Percentiles rank a stretch among this genome's conserved stretches.
Conservation (phyloP, 129 eudicot species). For the Glebionis coronaria region DNA sequence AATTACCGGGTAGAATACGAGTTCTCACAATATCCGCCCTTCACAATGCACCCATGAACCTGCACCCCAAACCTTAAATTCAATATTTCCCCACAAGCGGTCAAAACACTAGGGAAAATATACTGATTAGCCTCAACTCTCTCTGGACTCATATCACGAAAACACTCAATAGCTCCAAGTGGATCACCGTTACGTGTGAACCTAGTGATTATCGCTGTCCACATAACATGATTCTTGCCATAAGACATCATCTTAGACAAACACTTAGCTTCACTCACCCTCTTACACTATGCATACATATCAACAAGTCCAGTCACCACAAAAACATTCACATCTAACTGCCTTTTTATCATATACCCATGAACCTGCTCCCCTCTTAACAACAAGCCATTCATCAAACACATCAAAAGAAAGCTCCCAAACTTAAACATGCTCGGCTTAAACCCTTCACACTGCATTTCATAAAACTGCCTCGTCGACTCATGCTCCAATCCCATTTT, state of each 20-base stretch:
- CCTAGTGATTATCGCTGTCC: slow-evolving; percentile 86
- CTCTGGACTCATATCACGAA: slow-evolving; percentile 56
- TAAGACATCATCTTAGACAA: slow-evolving; percentile 39
- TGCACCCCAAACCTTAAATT: slow-evolving; percentile 49
- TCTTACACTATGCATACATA: slow-evolving; percentile 65
- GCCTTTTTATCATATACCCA: slow-evolving; percentile 48
- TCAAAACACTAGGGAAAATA: slow-evolving; percentile 65
- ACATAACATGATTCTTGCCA: slow-evolving; percentile 66
- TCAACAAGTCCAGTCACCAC: slow-evolving; percentile 74
- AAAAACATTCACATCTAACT: slow-evolving; percentile 46
- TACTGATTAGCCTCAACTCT: slow-evolving; percentile 71
- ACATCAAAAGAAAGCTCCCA: slow-evolving; percentile 64
- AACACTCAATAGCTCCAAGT: slow-evolving; percentile 53
- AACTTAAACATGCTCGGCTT: slow-evolving; percentile 64
- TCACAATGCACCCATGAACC: slow-evolving; percentile 65
- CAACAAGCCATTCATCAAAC: slow-evolving; percentile 52
- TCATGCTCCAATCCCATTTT: slow-evolving; percentile 48
- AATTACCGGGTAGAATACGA: too few species aligned
- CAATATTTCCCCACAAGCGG: slow-evolving; percentile 47
- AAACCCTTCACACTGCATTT: slow-evolving; percentile 52
- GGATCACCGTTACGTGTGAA: slow-evolving; percentile 55
- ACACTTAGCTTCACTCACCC: slow-evolving; percentile 48
- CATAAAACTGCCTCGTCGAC: slow-evolving; percentile 47
- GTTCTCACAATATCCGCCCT: slow-evolving; percentile 60
- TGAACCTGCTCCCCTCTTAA: slow-evolving; percentile 65